Evolutionary conservation across 2,329 filamentous ascomycete species (phyloP), one percentile per base, ranked within the genome.

Genomic region (Ilyonectria sp.): DNA sequence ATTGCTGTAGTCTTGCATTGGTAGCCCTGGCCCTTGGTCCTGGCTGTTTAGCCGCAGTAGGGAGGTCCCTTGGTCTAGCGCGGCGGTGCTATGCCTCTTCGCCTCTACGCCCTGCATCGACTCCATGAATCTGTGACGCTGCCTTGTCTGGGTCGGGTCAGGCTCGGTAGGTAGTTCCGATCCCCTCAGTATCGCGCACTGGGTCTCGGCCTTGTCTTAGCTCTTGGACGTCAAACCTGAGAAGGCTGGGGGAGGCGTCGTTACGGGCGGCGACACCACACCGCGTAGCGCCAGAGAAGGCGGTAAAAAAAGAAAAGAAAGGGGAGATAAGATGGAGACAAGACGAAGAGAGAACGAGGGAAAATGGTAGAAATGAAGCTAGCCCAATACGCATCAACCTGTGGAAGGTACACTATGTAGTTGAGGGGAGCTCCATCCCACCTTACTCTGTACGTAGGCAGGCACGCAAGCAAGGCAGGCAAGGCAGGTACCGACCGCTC

Each of bases 21-120:
- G 43, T 46, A 59, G 19, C 54, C 23, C 21, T 29, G 40, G 55
- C 50, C 50, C 23, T 31, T 57, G 21, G 9, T 43, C 2, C 49
- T 60, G 19, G n/a, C 50, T 40, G 33, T 43, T 61, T 65, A 65
- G 63, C 63, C 63, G 46, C 37, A 66, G 53, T 46, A 53, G 46
- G 63, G 56, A 60, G 46, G 53, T 62, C 40, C 47, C 44, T 37
- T 52, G 35, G 13, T 10, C 26, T 59, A 43, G 31, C 55, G 55
- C 49, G 40, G 26, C 53, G n/a, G 33, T 21, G 8, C 50, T 52
- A 23, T 35, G 33, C 55, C 57, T 29, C n/a, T 46, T 52, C 31
- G 40, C 21, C 40, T 40, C 43, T 50, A 49, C 56, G 26, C 40
- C n/a, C 15, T 43, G 56, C 62, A 43, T 56, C 55, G 15, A 21